These are phyloP conservation scores for Prunus mira DNA, from an alignment of 306 rosid species.

Conservation along the genomic window DNA sequence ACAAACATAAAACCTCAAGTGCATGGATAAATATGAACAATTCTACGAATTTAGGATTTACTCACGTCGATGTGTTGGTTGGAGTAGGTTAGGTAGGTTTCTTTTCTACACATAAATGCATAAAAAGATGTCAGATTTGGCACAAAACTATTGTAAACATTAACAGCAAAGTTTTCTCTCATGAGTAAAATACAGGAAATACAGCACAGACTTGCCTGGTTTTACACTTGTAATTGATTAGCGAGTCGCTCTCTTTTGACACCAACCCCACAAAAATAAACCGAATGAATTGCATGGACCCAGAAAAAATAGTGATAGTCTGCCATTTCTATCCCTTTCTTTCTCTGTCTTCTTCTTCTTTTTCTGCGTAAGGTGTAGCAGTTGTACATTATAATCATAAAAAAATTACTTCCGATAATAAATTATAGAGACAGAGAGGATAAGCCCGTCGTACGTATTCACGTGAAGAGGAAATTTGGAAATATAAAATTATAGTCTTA, in stretches of 20 bases:
- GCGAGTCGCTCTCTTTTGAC: background rate
- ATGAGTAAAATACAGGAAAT: background rate
- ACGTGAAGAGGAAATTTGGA: too few relatives aligned
- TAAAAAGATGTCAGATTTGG: background rate
- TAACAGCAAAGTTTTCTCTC: background rate
- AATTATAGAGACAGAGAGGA: background rate
- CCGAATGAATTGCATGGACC: background rate
- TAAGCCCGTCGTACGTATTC: background rate
- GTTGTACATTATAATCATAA: background rate
- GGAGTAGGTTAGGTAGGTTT: background rate
- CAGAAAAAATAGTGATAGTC: background rate
- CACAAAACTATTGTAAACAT: background rate
- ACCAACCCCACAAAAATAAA: background rate
- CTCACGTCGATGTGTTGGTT: too few relatives aligned
- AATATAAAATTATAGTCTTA: too few relatives aligned
- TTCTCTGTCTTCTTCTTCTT: background rate
- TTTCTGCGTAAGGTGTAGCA: background rate
- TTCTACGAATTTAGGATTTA: too few relatives aligned
- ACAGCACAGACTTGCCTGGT: background rate
- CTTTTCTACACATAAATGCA: background rate
- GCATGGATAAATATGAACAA: too few relatives aligned
- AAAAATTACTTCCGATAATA: background rate
- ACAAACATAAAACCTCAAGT: rapidly evolving
- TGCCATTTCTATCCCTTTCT: background rate
- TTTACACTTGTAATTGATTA: background rate